Evolutionary conservation across 2,329 filamentous ascomycete genomes (phyloP).

Genomic region (Colletotrichum sp.): DNA sequence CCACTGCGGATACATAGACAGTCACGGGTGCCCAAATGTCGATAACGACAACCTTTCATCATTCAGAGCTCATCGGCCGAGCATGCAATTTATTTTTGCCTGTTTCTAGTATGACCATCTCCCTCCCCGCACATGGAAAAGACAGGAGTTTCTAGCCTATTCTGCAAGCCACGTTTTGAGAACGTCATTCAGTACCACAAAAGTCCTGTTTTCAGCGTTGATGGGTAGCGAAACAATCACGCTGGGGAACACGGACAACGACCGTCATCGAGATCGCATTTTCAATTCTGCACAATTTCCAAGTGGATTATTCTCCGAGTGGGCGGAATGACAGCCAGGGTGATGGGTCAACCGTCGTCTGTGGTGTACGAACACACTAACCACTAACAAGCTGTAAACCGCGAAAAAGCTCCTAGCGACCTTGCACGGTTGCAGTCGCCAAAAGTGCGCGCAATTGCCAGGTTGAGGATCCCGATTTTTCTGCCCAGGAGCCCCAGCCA

Average conservation of each 20-base stretch:
- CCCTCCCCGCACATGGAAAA: background rate
- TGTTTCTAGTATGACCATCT: background rate
- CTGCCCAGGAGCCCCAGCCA: background rate
- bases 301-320: background rate
- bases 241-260: background rate
- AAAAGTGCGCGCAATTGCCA: background rate
- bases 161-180: slow-evolving; percentile 1
- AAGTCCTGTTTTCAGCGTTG: background rate
- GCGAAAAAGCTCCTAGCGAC: slow-evolving; percentile 5
- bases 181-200: slow-evolving; percentile 2
- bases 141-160: background rate
- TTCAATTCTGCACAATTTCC: background rate
- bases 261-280: slow-evolving; percentile 2
- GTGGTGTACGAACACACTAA: background rate
- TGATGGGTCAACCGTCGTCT: background rate
- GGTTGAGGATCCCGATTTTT: background rate
- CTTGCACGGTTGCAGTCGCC: slow-evolving; percentile 12
- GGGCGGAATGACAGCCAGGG: background rate
- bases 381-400: background rate
- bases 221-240: background rate
- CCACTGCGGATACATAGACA: background rate
- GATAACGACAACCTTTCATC: background rate
- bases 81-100: background rate
- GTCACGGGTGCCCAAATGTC: background rate
- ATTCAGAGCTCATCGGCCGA: slow-evolving; percentile 2